phyloP scores from a whole-genome alignment of 192 early-diverging fungal species.

The Linnemannia zychae region DNA sequence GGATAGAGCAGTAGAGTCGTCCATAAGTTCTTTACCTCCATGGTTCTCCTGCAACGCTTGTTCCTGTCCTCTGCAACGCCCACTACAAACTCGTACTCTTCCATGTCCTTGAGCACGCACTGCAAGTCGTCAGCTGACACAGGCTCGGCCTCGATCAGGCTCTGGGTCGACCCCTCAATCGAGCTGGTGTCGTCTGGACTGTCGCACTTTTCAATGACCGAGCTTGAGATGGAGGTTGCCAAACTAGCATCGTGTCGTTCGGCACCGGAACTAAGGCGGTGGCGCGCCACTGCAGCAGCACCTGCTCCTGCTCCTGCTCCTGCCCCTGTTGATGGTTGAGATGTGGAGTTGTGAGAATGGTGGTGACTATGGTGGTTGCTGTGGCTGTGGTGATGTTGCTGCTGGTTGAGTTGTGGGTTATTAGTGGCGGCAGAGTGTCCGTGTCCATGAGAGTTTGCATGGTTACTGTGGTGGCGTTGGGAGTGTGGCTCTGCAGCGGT shows the following conservation, averaged over 20 bases:
- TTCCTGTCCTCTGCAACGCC: slow-evolving; percentile 92
- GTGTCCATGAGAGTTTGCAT: slow-evolving; percentile 4
- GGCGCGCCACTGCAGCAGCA: slow-evolving; percentile 7
- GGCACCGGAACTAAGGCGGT: slow-evolving; percentile 21
- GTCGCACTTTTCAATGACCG: slow-evolving; percentile 49
- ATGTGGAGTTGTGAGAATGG: neutral
- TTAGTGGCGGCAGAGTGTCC: neutral
- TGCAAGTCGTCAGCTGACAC: slow-evolving; percentile 17
- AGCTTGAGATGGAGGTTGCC: slow-evolving; percentile 28
- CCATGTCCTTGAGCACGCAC: slow-evolving; percentile 45
- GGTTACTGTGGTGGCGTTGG: neutral
- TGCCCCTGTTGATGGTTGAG: slow-evolving; percentile 1
- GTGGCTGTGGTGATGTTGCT: slow-evolving; percentile 12
- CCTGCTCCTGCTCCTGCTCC: neutral
- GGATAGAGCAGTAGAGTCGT: neutral
- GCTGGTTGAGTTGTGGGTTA: neutral
- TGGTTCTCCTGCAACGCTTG: slow-evolving; percentile 90
- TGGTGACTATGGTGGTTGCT: slow-evolving; percentile 39
- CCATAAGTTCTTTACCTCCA: slow-evolving; percentile 78
- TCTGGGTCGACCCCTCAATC: slow-evolving; percentile 40
- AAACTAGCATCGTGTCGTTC: slow-evolving; percentile 29
- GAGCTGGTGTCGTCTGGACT: slow-evolving; percentile 53
- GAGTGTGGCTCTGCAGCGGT: slow-evolving; percentile 12
- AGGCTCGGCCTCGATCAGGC: slow-evolving; percentile 21
- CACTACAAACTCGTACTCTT: slow-evolving; percentile 58